Evolutionary conservation across 345 rosid species (phyloP).

Genomic region (Mangifera indica): DNA sequence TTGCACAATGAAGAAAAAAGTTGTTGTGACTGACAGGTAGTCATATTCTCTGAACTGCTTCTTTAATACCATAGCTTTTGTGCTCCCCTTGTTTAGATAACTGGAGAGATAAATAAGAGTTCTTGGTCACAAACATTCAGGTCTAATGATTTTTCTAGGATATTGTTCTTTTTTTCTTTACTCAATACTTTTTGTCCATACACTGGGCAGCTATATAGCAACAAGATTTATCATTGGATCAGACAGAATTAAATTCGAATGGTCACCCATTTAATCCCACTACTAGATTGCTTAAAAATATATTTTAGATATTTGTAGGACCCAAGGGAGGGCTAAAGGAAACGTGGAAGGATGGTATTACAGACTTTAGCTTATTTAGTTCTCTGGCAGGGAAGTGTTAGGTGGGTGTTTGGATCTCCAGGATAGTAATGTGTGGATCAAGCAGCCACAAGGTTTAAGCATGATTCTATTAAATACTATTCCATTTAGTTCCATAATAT

Average conservation of each 20-base stretch:
- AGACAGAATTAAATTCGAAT: neutral
- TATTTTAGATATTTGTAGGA: neutral
- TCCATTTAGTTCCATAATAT: neutral
- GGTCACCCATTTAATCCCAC: neutral
- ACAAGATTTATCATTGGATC: neutral
- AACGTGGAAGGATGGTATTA: neutral
- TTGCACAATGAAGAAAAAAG: constrained; percentile 75
- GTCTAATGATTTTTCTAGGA: neutral
- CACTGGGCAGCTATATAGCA: neutral
- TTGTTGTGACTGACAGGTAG: constrained; percentile 96
- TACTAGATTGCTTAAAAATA: neutral
- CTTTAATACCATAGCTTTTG: constrained; percentile 8
- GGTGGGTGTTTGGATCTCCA: neutral
- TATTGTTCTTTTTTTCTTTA: neutral
- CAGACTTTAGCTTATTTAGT: neutral
- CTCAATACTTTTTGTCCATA: neutral
- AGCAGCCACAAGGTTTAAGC: neutral
- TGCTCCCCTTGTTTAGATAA: neutral
- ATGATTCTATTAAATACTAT: too few relatives aligned
- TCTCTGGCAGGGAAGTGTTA: neutral
- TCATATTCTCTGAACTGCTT: constrained; percentile 16
- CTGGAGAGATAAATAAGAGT: constrained; percentile 1
- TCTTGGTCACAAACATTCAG: neutral
- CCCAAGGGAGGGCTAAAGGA: neutral
- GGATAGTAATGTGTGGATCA: neutral